Evolutionary conservation across 345 rosid species (phyloP).

Genomic region (Gynandropsis gynandra): DNA sequence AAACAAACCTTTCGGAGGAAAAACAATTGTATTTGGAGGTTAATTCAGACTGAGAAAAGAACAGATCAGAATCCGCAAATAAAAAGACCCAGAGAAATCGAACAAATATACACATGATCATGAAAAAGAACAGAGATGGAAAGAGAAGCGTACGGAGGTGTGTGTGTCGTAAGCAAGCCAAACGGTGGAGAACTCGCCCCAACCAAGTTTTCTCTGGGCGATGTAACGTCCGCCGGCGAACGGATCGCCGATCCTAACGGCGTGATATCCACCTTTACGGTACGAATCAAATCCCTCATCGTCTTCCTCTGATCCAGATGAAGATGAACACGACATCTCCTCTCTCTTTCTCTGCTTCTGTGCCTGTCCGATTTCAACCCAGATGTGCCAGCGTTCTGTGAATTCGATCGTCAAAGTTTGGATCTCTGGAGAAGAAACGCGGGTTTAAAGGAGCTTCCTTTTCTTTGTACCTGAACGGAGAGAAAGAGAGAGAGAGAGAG

Average conservation of each 20-base stretch:
- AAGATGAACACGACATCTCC: conserved; percentile 77
- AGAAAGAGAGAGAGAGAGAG: conserved; percentile 7
- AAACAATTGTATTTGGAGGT: too few relatives aligned
- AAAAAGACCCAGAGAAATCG: neutral
- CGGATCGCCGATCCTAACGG: conserved; percentile 85
- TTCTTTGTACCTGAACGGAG: conserved; percentile 6
- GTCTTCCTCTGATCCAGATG: conserved; percentile 92
- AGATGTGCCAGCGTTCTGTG: conserved; percentile 6
- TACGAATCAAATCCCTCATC: conserved; percentile 89
- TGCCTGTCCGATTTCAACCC: conserved; percentile 16
- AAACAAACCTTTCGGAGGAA: too few relatives aligned
- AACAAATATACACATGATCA: conserved; percentile 2
- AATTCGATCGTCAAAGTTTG: conserved; percentile 20
- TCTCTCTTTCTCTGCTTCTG: neutral
- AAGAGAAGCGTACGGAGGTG: conserved; percentile 47
- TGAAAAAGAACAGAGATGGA: neutral
- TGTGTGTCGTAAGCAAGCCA: conserved; percentile 96
- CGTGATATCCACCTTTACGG: conserved; percentile 97
- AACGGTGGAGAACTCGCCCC: conserved; percentile 99
- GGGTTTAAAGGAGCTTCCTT: conserved; percentile 10
- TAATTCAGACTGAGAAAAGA: conserved; percentile 11
- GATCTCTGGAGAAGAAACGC: conserved; percentile 21
- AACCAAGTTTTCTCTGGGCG: conserved; percentile 94
- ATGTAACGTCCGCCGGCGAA: conserved; percentile 79
- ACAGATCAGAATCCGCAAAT: conserved; percentile 3